These are phyloP conservation scores for Penicillium paxilli DNA, from an alignment of 495 filamentous ascomycete genomes.

Conservation along the genomic window DNA sequence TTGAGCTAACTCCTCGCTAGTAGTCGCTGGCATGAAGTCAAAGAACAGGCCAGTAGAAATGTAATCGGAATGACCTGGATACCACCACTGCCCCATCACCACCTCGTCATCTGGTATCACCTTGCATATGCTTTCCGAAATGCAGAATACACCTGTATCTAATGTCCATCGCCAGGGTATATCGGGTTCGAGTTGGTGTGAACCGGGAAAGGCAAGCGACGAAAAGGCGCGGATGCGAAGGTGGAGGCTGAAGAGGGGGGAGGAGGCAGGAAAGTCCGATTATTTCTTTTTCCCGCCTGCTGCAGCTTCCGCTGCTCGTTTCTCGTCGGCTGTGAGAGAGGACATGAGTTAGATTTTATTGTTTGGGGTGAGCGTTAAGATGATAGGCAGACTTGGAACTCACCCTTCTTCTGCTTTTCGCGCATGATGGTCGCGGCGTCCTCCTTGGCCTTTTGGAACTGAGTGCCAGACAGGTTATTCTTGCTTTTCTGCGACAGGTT, in stretches of 20 bases:
- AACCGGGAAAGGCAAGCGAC: not conserved
- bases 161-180: too few species aligned
- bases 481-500: conserved; percentile 58
- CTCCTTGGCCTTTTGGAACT: conserved; percentile 74
- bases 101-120: too few species aligned
- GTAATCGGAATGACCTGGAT: not conserved
- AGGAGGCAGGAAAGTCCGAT: not conserved
- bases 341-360: conserved; percentile 1
- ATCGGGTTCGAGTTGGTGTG: not conserved
- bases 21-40: conserved; percentile 18
- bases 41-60: not conserved
- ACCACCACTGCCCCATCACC: not conserved
- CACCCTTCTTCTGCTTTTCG: conserved; percentile 85
- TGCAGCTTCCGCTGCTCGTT: conserved; percentile 26
- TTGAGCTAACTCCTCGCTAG: conserved; percentile 32
- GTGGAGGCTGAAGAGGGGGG: too few species aligned
- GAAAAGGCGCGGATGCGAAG: not conserved
- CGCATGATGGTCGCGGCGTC: conserved; percentile 80
- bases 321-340: conserved; percentile 30
- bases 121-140: too few species aligned
- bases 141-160: not conserved
- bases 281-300: conserved; percentile 25
- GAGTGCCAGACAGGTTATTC: conserved; percentile 59
- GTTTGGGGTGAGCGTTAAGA: not conserved
- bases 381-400: conserved; percentile 2